These are phyloP conservation scores for Fusarium sp. DNA, from an alignment of 2,329 filamentous ascomycete species.

Conservation along the genomic window DNA sequence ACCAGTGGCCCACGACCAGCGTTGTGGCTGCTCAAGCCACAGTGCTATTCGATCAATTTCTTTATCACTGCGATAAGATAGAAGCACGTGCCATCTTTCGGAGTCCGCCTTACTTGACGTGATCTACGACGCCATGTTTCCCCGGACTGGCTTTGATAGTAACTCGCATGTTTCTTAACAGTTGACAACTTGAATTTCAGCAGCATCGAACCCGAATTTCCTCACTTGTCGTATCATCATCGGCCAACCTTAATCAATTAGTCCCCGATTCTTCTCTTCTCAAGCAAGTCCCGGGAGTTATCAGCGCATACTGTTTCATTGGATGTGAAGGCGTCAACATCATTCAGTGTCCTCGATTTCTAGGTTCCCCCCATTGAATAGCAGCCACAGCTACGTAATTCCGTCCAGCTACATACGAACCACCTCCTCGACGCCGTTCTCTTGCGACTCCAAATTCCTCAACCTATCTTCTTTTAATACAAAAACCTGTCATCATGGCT, in stretches of 20 bases:
- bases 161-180: slow-evolving; percentile 32
- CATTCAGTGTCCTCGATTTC: slow-evolving; percentile 24
- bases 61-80: slow-evolving; percentile 41
- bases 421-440: neutral
- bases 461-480: neutral
- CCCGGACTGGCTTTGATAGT: slow-evolving; percentile 28
- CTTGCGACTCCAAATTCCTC: neutral
- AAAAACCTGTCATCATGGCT: slow-evolving; percentile 58
- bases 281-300: neutral
- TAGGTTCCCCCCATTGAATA: slow-evolving; percentile 15
- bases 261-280: slow-evolving; percentile 10
- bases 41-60: neutral
- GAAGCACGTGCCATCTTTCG: slow-evolving; percentile 38
- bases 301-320: slow-evolving; percentile 30
- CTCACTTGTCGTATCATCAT: neutral
- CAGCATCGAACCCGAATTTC: slow-evolving; percentile 20
- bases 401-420: slow-evolving; percentile 10
- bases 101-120: slow-evolving; percentile 40
- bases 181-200: slow-evolving; percentile 16
- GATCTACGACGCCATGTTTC: slow-evolving; percentile 40
- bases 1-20: neutral
- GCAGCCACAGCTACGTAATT: slow-evolving; percentile 11
- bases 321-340: slow-evolving; percentile 23
- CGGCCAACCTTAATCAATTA: neutral
- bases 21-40: slow-evolving; percentile 13